These are phyloP conservation scores for Bolboschoenus planiculmis DNA, from an alignment of 176 grass and related monocot species.

Conservation along the genomic window DNA sequence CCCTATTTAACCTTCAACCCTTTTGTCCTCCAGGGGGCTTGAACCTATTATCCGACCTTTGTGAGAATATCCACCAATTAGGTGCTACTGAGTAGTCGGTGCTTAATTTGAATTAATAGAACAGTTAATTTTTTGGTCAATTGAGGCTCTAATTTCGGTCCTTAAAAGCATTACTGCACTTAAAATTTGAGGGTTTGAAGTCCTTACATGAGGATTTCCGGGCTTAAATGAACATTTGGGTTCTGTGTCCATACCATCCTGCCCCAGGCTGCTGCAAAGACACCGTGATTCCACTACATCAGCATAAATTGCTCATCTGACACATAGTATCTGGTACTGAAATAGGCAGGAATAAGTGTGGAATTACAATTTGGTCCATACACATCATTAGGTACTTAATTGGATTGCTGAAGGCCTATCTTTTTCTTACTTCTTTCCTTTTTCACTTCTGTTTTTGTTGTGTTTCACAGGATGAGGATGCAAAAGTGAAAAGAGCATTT, in stretches of 20 bases:
- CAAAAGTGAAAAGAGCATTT: constrained; percentile 85
- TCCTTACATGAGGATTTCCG: neutral
- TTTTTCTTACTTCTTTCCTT: neutral
- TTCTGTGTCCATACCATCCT: neutral
- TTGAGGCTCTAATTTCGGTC: neutral
- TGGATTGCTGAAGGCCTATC: neutral
- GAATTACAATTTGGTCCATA: neutral
- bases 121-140: neutral
- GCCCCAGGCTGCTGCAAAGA: neutral
- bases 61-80: neutral
- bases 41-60: neutral
- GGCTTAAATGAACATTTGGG: neutral
- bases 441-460: neutral
- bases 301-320: neutral
- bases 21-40: neutral
- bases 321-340: neutral
- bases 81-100: neutral
- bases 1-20: neutral
- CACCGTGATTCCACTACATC: neutral
- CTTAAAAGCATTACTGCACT: neutral
- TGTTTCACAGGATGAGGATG: constrained; percentile 60
- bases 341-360: neutral
- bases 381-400: neutral
- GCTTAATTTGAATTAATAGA: neutral
- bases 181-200: neutral